These are phyloP conservation scores for Ilyonectria mors-panacis DNA, from an alignment of 2,329 filamentous ascomycete genomes.

Conservation along the genomic window DNA sequence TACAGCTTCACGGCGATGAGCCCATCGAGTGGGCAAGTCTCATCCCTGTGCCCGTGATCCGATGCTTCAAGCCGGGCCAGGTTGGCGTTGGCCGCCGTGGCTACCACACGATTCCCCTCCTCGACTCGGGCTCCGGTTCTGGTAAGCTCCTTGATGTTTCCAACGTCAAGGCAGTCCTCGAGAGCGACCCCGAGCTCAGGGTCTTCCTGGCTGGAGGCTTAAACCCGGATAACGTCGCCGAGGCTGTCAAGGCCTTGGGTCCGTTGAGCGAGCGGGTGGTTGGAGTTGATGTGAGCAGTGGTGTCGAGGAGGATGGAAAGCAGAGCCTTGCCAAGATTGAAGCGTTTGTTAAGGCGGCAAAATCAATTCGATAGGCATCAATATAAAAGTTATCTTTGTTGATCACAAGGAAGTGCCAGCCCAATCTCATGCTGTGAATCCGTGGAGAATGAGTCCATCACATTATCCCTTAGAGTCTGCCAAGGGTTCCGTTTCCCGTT, in stretches of 20 bases:
- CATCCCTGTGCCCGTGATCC: constrained; percentile 94
- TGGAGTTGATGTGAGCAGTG: constrained; percentile 94
- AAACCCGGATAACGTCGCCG: constrained; percentile 82
- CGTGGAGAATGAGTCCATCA: not conserved
- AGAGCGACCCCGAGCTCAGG: constrained; percentile 77
- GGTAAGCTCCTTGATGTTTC: constrained; percentile 83
- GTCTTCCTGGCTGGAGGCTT: constrained; percentile 90
- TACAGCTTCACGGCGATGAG: constrained; percentile 94
- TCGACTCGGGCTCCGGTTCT: constrained; percentile 90
- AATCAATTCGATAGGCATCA: constrained; percentile 65
- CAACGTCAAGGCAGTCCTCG: constrained; percentile 77
- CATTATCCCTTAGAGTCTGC: not conserved
- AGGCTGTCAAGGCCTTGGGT: constrained; percentile 75
- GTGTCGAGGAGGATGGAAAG: constrained; percentile 86
- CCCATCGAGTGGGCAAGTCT: constrained; percentile 90
- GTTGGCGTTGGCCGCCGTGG: constrained; percentile 80
- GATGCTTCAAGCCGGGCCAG: constrained; percentile 84
- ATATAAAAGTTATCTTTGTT: constrained; percentile 4
- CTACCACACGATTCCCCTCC: constrained; percentile 85
- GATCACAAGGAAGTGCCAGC: not conserved
- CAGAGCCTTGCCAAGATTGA: constrained; percentile 87
- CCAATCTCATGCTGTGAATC: not conserved
- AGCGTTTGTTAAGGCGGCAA: constrained; percentile 83
- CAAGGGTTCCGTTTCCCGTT: not conserved
- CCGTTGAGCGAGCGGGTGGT: constrained; percentile 74